Evolutionary conservation across 108 stramenopile genomes (phyloP).

Genomic region (Cylindrotheca fusiformis): DNA sequence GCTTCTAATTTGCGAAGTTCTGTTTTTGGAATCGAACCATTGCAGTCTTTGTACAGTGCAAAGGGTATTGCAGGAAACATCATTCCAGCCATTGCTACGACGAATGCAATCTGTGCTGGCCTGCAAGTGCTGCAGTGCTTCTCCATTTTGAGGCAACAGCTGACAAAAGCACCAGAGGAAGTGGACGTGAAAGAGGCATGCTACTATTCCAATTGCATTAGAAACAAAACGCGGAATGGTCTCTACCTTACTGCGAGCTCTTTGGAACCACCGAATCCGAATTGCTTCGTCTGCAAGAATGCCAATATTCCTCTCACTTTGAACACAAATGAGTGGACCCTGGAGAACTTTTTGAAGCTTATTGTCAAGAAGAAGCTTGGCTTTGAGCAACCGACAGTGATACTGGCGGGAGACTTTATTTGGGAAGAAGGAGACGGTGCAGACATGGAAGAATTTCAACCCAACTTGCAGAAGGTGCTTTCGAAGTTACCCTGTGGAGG

Average conservation of each 20-base stretch:
- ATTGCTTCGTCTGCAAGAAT: constrained; percentile 93
- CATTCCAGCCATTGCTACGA: constrained; percentile 99
- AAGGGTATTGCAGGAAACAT: constrained; percentile 99
- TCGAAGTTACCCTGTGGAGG: constrained; percentile 81
- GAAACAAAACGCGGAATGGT: constrained; percentile 78
- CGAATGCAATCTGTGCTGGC: constrained; percentile 98
- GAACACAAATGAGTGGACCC: constrained; percentile 75
- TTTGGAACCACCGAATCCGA: constrained; percentile 75
- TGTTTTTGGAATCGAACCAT: constrained; percentile 87
- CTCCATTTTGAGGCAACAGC: constrained; percentile 58
- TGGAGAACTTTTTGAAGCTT: constrained; percentile 45
- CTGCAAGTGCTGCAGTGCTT: constrained; percentile 81
- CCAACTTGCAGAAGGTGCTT: constrained; percentile 57
- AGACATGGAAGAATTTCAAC: constrained; percentile 41
- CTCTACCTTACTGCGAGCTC: constrained; percentile 70
- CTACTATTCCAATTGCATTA: constrained; percentile 68
- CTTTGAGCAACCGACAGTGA: constrained; percentile 79
- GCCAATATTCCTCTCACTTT: constrained; percentile 62
- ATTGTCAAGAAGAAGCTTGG: constrained; percentile 80
- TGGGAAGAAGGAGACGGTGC: constrained; percentile 87
- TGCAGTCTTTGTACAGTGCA: constrained; percentile 82
- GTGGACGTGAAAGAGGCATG: constrained; percentile 46
- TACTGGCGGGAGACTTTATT: constrained; percentile 58
- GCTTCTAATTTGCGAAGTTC: constrained; percentile 88
- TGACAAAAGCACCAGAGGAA: constrained; percentile 12